Evolutionary conservation across 257 asterid genomes (phyloP), one percentile per base, ranked within the genome.

Genomic region (Solanum verrucosum): DNA sequence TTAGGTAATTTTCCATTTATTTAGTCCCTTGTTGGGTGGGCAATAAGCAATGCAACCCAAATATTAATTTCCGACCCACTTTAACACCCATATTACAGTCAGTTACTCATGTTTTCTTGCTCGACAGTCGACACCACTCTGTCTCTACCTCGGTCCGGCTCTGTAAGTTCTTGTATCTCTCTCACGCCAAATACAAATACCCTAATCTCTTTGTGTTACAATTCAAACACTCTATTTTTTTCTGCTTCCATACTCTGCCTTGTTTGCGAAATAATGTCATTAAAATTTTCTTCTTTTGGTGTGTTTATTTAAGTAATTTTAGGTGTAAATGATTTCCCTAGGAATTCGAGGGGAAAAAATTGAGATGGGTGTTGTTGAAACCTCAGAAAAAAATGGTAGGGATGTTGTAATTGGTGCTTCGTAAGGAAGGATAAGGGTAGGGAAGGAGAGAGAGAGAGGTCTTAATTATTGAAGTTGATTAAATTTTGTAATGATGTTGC

Each of bases 401-500:
- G n/a, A 0, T 31, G 77, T 31, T 71, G 77, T 31, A 88, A 33
- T 65, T 91, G 40, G 67, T 56, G 65, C 65, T 56, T 56, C 65
- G 1, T 6, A 56, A 56, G 1, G 65, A 56, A 56, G 65, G 65
- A 1, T 6, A 56, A 56, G n/a, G 65, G n/a, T 56, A 18, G 10
- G 65, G 65, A 56, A 4, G 9, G 65, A 56, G 1, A 49, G 60
- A 18, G 60, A 18, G 63, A 52, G 4, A 16, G 63, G 65, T 56
- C n/a, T 56, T 18, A 0, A 56, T 18, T 0, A 56, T n/a, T 56
- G 65, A 18, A 56, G 65, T 18, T 18, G n/a, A 90, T 88, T 33
- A 94, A 59, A 83, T 49, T 87, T 42, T 92, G 90, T 35, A 91
- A 81, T 23, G 95, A 87, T 9, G 90, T 56, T 3, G 46, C 84